These are phyloP conservation scores for Moelleriella libera DNA, from an alignment of 2,329 filamentous ascomycete genomes.

Conservation along the genomic window DNA sequence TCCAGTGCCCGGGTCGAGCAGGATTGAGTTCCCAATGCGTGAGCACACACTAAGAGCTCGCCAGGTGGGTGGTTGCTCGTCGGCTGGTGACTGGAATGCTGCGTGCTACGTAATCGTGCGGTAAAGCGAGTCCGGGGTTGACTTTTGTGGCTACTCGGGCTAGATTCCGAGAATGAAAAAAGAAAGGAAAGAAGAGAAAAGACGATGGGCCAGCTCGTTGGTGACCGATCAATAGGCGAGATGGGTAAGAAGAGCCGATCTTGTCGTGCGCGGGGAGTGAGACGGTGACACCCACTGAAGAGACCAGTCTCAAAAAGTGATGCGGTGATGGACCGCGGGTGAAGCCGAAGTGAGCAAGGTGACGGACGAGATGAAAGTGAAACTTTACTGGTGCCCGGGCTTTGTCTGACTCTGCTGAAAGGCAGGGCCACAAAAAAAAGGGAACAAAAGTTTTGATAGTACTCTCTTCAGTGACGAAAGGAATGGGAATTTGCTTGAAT, in stretches of 20 bases:
- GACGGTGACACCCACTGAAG: conserved; percentile 2
- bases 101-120: background rate
- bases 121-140: background rate
- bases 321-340: background rate
- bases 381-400: background rate
- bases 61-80: background rate
- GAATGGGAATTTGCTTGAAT: background rate
- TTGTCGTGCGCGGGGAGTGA: background rate
- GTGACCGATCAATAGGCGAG: background rate
- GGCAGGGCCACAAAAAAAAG: no score
- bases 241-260: conserved; percentile 1
- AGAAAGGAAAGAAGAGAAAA: background rate
- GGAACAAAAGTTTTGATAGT: background rate
- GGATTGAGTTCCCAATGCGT: background rate
- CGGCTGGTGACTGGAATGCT: background rate
- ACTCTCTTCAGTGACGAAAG: background rate
- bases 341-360: conserved; percentile 2
- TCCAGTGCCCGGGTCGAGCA: background rate
- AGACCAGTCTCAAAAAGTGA: conserved; percentile 7
- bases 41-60: background rate
- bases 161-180: background rate
- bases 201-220: background rate
- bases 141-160: background rate
- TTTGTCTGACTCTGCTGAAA: no score
- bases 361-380: conserved; percentile 1